A percentile compares a stretch with the other conserved stretches of the same genome.
phyloP scores from a whole-genome alignment of 2,329 filamentous ascomycete species.

The Botrytis squamosa region DNA sequence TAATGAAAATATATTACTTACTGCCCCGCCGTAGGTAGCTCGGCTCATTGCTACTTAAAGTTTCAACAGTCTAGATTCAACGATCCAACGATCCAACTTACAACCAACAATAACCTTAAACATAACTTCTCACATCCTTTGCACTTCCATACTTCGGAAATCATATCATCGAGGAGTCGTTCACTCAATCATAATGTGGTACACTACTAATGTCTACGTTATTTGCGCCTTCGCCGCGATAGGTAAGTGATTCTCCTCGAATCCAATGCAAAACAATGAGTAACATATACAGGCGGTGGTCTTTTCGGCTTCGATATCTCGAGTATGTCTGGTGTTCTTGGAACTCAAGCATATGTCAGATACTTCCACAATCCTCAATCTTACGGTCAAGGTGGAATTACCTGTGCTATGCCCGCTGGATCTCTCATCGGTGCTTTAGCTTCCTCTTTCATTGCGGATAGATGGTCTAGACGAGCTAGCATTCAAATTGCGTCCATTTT shows the following conservation, averaged over 20 bases:
- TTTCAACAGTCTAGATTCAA: background rate
- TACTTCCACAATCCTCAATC: conserved; percentile 65
- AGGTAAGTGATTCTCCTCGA: conserved; percentile 43
- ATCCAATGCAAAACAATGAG: background rate
- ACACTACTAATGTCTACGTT: conserved; percentile 53
- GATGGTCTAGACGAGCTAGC: conserved; percentile 47
- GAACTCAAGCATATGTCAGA: conserved; percentile 65
- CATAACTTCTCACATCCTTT: background rate
- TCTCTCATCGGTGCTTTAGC: conserved; percentile 62
- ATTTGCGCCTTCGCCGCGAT: conserved; percentile 63
- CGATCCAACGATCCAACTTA: background rate
- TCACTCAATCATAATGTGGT: conserved; percentile 30
- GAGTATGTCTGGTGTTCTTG: conserved; percentile 68
- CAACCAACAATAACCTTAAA: background rate
- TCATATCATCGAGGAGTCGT: conserved; percentile 10
- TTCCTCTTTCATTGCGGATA: conserved; percentile 57
- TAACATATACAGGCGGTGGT: conserved; percentile 50
- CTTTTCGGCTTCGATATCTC: conserved; percentile 79
- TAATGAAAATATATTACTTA: background rate
- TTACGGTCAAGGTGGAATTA: conserved; percentile 66
- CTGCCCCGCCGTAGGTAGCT: background rate
- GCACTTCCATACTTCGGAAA: background rate
- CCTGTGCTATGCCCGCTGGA: conserved; percentile 71
- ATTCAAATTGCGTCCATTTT: conserved; percentile 50
- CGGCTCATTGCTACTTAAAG: background rate